phyloP scores from a whole-genome alignment of 768 basidiomycete species.

The Phlebiopsis gigantea region DNA sequence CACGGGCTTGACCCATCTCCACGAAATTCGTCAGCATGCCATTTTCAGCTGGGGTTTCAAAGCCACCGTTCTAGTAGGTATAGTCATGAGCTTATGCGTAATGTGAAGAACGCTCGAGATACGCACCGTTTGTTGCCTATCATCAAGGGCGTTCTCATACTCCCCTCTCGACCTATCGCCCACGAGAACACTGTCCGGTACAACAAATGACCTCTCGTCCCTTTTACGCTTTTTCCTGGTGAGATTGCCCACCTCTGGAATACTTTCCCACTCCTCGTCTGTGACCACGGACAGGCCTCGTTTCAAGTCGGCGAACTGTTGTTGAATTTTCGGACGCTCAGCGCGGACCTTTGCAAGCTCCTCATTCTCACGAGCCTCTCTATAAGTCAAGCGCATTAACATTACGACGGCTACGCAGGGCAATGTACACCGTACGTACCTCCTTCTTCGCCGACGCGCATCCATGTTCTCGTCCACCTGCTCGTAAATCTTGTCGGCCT shows the following conservation, averaged over 20 bases:
- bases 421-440: constrained; percentile 41
- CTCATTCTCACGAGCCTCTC: constrained; percentile 74
- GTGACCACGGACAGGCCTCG: constrained; percentile 81
- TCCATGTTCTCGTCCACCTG: constrained; percentile 91
- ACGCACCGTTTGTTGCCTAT: constrained; percentile 69
- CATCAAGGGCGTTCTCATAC: constrained; percentile 73
- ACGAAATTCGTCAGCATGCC: constrained; percentile 89
- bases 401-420: not conserved
- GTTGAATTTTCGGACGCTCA: constrained; percentile 91
- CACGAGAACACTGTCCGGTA: constrained; percentile 90
- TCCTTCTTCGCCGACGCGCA: constrained; percentile 67
- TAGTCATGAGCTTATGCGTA: not conserved
- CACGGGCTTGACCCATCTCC: constrained; percentile 94
- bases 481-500: constrained; percentile 94
- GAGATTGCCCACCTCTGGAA: constrained; percentile 95
- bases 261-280: constrained; percentile 89
- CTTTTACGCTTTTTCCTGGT: constrained; percentile 85
- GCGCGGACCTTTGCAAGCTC: constrained; percentile 73
- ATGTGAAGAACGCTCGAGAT: not conserved
- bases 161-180: constrained; percentile 73
- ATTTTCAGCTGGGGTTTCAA: constrained; percentile 75
- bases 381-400: constrained; percentile 23
- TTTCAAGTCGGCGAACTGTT: constrained; percentile 94
- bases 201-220: constrained; percentile 83
- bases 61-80: constrained; percentile 50